phyloP scores from a whole-genome alignment of 345 rosid species.

The Eucalyptus fibrosa region DNA sequence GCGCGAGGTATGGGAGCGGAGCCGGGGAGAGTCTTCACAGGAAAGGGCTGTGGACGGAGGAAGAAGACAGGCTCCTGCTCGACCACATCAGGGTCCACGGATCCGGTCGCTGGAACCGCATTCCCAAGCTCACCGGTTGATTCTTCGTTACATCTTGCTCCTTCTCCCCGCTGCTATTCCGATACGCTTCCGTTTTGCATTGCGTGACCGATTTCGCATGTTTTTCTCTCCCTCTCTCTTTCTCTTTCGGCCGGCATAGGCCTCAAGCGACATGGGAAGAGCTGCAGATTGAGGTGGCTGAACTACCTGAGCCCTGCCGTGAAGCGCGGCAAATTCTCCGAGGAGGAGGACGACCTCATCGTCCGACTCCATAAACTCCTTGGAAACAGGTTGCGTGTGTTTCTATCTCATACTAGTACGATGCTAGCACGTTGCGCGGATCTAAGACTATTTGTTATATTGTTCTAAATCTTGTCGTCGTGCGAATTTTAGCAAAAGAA shows the following conservation, averaged over 20 bases:
- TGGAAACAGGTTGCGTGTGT: constrained; percentile 3
- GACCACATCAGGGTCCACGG: constrained; percentile 13
- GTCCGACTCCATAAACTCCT: constrained; percentile 12
- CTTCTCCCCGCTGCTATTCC: background rate
- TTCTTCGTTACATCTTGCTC: background rate
- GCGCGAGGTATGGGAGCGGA: background rate
- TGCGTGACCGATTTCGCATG: background rate
- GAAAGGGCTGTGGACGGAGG: constrained; percentile 19
- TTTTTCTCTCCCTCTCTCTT: background rate
- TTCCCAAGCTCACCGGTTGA: constrained; percentile 8
- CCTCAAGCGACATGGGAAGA: constrained; percentile 8
- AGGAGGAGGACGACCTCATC: constrained; percentile 13
- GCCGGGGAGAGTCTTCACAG: background rate
- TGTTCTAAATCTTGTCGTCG: background rate
- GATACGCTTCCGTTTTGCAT: background rate
- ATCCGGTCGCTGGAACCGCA: constrained; percentile 15
- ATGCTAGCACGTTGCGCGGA: background rate
- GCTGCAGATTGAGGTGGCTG: background rate
- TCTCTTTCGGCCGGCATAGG: background rate
- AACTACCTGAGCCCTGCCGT: constrained; percentile 5
- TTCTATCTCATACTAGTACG: background rate
- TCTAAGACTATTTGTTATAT: background rate
- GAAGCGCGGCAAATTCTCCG: constrained; percentile 3
- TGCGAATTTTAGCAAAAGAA: background rate
- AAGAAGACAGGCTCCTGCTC: constrained; percentile 8